Percentiles rank a stretch among this genome's conserved stretches.
These are phyloP conservation scores for Diplocarpon rosae DNA, from an alignment of 2,329 filamentous ascomycete genomes.

Conservation along the genomic window DNA sequence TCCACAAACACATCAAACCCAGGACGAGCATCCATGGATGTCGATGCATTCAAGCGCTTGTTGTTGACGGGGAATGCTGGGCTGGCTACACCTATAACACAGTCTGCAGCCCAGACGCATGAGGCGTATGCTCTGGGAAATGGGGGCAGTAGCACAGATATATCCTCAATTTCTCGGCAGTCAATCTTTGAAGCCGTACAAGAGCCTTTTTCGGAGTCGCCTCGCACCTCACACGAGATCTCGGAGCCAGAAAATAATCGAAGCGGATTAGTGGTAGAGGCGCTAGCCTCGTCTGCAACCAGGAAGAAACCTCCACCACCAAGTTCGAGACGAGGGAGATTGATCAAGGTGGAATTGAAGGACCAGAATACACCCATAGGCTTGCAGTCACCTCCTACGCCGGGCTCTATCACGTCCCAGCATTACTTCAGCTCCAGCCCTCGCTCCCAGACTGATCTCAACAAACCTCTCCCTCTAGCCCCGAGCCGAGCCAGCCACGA, in stretches of 20 bases:
- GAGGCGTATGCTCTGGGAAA: constrained; percentile 21
- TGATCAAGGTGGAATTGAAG: constrained; percentile 44
- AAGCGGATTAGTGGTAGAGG: constrained; percentile 25
- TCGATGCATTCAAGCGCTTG: constrained; percentile 66
- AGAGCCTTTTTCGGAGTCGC: constrained; percentile 35
- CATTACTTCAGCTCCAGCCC: constrained; percentile 17
- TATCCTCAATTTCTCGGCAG: constrained; percentile 46
- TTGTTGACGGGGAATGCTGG: constrained; percentile 60
- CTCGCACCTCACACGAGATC: constrained; percentile 47
- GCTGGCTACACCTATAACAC: constrained; percentile 22
- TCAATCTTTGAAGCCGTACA: constrained; percentile 44
- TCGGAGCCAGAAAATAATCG: constrained; percentile 43
- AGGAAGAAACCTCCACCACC: constrained; percentile 64
- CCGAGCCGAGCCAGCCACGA: constrained; percentile 37
- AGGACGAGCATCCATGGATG: constrained; percentile 47
- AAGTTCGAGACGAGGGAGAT: constrained; percentile 67
- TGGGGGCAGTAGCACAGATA: constrained; percentile 44
- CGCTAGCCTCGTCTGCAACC: constrained; percentile 28
- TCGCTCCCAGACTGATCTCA: constrained; percentile 37
- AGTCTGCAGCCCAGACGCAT: constrained; percentile 21
- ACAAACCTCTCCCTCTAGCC: constrained; percentile 51
- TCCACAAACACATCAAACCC: constrained; percentile 21
- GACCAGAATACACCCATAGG: constrained; percentile 29
- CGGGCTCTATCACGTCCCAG: constrained; percentile 15
- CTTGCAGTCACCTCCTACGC: constrained; percentile 23